phyloP scores from a whole-genome alignment of 768 basidiomycete species.

The Suillus sp. region DNA sequence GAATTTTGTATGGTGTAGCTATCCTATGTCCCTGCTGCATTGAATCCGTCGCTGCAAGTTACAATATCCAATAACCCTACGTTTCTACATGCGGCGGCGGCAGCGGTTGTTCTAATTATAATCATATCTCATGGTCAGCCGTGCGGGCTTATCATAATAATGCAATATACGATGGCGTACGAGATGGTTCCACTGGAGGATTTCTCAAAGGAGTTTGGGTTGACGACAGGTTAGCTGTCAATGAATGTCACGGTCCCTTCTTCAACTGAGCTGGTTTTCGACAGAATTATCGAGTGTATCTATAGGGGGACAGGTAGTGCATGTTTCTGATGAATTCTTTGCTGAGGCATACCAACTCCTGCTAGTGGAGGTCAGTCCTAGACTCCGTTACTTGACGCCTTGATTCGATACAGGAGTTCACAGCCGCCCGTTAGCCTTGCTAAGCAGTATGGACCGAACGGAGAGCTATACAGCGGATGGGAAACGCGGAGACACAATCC shows the following conservation, averaged over 20 bases:
- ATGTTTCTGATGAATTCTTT: slow-evolving; percentile 96
- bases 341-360: slow-evolving; percentile 84
- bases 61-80: not conserved
- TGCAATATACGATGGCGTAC: slow-evolving; percentile 40
- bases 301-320: slow-evolving; percentile 73
- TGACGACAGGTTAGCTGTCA: slow-evolving; percentile 49
- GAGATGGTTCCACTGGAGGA: slow-evolving; percentile 47
- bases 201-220: slow-evolving; percentile 50
- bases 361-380: slow-evolving; percentile 65
- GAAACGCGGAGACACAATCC: slow-evolving; percentile 91
- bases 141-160: slow-evolving; percentile 4
- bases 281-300: slow-evolving; percentile 88
- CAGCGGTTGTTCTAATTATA: slow-evolving; percentile 6
- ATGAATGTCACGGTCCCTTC: no score
- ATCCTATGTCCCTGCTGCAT: not conserved
- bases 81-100: not conserved
- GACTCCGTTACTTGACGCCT: slow-evolving; percentile 2
- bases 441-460: slow-evolving; percentile 97
- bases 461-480: slow-evolving; percentile 95
- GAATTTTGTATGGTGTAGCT: not conserved
- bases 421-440: slow-evolving; percentile 87
- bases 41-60: not conserved
- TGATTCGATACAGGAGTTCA: slow-evolving; percentile 8
- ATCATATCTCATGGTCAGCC: not conserved
- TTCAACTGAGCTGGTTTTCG: slow-evolving; percentile 7